phyloP scores from a whole-genome alignment of 1,284 basidiomycete species.

The Wallemia ichthyophaga region DNA sequence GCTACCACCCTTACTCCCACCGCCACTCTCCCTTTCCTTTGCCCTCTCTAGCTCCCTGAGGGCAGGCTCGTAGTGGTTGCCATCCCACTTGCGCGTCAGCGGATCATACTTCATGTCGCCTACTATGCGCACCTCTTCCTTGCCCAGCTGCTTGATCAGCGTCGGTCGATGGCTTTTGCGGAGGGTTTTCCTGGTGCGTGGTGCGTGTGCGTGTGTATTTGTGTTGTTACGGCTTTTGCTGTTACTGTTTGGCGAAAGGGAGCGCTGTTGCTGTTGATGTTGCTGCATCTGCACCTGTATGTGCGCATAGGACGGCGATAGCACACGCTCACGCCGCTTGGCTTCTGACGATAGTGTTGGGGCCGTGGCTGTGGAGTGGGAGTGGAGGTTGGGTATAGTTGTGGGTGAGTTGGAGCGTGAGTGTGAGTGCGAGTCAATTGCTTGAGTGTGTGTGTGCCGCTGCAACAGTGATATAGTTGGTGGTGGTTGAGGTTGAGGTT shows the following conservation, averaged over 20 bases:
- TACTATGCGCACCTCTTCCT: background rate
- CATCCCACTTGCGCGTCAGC: background rate
- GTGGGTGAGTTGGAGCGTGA: background rate
- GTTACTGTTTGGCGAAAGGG: no score
- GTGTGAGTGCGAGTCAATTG: no score
- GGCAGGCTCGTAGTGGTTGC: background rate
- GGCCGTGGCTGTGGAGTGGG: background rate
- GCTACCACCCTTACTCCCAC: no score
- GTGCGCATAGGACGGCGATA: background rate
- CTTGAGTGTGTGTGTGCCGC: no score
- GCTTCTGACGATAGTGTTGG: background rate
- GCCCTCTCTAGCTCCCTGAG: background rate
- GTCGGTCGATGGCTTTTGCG: background rate
- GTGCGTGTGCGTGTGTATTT: no score
- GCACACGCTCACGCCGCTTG: background rate
- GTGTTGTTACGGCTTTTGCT: no score
- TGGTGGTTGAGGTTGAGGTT: background rate
- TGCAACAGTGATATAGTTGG: background rate
- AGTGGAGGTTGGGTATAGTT: background rate
- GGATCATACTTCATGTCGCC: slow-evolving; percentile 1
- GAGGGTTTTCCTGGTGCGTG: background rate
- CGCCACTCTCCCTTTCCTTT: no score
- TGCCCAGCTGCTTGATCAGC: background rate
- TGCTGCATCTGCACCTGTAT: background rate
- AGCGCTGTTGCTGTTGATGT: background rate